These are phyloP conservation scores for Aspergillus sparsus DNA, from an alignment of 495 filamentous ascomycete species.

Conservation along the genomic window DNA sequence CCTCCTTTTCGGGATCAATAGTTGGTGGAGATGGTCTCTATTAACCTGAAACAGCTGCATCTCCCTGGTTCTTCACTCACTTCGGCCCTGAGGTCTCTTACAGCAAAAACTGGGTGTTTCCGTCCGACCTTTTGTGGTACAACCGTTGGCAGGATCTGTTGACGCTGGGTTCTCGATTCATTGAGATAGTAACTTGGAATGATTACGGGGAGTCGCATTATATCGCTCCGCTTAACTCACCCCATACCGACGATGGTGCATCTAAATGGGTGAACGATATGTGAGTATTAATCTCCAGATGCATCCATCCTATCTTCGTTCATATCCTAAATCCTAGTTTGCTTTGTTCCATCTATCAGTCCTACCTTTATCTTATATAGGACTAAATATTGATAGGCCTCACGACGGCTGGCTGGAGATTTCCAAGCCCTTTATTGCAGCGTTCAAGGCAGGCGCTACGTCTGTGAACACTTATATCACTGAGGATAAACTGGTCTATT, in stretches of 20 bases:
- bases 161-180: conserved; percentile 51
- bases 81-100: conserved; percentile 52
- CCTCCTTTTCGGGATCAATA: background rate
- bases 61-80: conserved; percentile 50
- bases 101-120: conserved; percentile 64
- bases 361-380: background rate
- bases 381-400: conserved; percentile 33
- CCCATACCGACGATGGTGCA: conserved; percentile 57
- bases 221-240: conserved; percentile 49
- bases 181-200: conserved; percentile 70
- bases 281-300: conserved; percentile 35
- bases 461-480: conserved; percentile 43
- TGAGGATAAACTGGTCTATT: conserved; percentile 58
- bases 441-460: conserved; percentile 56
- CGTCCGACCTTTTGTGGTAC: conserved; percentile 57
- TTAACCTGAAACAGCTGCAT: conserved; percentile 32
- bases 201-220: conserved; percentile 67
- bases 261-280: conserved; percentile 65
- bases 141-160: conserved; percentile 58
- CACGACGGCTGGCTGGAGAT: conserved; percentile 62
- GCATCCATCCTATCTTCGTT: no score
- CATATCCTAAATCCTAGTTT: no score
- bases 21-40: background rate
- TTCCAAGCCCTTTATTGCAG: conserved; percentile 59
- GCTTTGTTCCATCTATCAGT: no score